Evolutionary conservation across 495 filamentous ascomycete genomes (phyloP), one percentile per base, ranked within the genome.

Genomic region (Haplographium delicatum): DNA sequence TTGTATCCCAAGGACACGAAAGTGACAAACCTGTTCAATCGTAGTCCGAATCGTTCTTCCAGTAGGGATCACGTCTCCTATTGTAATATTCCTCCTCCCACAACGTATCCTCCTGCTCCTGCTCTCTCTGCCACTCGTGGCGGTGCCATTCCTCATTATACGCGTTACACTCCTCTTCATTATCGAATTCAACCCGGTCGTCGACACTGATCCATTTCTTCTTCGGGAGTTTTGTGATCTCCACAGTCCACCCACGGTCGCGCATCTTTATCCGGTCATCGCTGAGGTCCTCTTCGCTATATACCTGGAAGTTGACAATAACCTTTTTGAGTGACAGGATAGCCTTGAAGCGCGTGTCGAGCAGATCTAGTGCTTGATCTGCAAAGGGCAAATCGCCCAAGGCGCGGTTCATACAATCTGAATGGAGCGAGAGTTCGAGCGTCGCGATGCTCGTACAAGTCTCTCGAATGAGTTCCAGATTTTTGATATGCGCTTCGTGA

Each of bases 41-140:
- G 41, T 56, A 57, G 61, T 34, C 44, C 26, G 51, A 59, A 59
- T 59, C 56, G 46, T 59, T 59, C 56, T 56, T 59, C 53, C 56
- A 59, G 40, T 59, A 59, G 33, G 56, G 56, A 51, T 59, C 56
- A 47, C 24, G 30, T 56, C 56, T 59, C 46, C 56, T 46, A 31
- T 35, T 19, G 47, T 51, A 59, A 51, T 59, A 59, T 59, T 59
- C 56, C 51, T 59, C 56, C 51, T 24, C 18, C 53, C 56, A 59
- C 52, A 1, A 35, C 41, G 47, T 24, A 9, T 47, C 26, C 53
- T 57, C 47, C 54, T 53, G 13, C 50, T 53, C 50, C 41, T 46
- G 50, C 54, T 57, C 47, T 46, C 54, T 57, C 54, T 53, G 40
- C 48, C 25, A 51, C 22, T 57, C 53, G 33, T 4, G 19, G 37